These are phyloP conservation scores for Nannizzia gypsea DNA, from an alignment of 2,329 filamentous ascomycete genomes.

Conservation along the genomic window DNA sequence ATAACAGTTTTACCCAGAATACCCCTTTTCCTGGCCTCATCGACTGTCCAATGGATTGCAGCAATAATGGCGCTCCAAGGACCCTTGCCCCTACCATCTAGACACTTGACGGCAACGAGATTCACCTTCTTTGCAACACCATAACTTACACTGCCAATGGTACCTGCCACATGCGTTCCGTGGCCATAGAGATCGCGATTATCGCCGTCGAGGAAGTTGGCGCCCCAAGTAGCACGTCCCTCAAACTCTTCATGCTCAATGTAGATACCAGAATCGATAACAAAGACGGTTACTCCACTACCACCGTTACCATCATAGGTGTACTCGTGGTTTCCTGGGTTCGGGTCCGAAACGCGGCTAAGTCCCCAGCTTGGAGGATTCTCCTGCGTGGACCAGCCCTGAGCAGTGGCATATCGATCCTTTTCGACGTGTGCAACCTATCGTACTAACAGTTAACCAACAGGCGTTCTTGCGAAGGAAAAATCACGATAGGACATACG, in stretches of 20 bases:
- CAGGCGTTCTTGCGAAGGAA: not conserved
- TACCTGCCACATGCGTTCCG: conserved; percentile 32
- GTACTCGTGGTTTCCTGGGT: conserved; percentile 20
- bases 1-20: conserved; percentile 23
- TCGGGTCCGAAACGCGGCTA: conserved; percentile 24
- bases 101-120: conserved; percentile 39
- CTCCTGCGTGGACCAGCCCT: conserved; percentile 13
- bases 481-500: not conserved
- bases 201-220: conserved; percentile 20
- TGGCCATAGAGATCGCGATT: conserved; percentile 23
- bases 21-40: conserved; percentile 22
- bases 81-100: conserved; percentile 37
- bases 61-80: conserved; percentile 37
- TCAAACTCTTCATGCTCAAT: conserved; percentile 25
- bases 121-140: conserved; percentile 30
- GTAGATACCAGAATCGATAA: conserved; percentile 30
- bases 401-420: conserved; percentile 4
- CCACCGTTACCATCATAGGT: conserved; percentile 28
- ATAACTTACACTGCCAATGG: conserved; percentile 24
- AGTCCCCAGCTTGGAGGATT: conserved; percentile 26
- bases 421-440: conserved; percentile 15
- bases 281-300: conserved; percentile 25
- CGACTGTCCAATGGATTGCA: conserved; percentile 35
- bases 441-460: not conserved
- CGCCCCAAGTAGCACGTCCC: conserved; percentile 26